Evolutionary conservation across 805 yeast genomes (phyloP).

Genomic region (Candida andamanensis): DNA sequence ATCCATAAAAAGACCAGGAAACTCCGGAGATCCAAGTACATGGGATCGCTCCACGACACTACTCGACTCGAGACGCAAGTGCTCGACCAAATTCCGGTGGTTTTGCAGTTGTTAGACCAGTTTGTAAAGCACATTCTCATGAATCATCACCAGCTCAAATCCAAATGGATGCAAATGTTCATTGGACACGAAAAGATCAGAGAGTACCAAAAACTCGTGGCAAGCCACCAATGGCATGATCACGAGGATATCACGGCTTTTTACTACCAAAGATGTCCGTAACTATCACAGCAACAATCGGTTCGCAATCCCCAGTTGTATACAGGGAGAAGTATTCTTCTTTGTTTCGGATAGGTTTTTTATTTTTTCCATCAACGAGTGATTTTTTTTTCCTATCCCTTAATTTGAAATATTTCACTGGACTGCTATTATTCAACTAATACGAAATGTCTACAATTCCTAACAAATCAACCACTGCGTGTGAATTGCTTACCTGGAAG

Average conservation of each 20-base stretch:
- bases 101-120: slow-evolving; percentile 1
- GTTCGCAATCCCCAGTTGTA: too few relatives aligned
- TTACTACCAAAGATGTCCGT: slow-evolving; percentile 4
- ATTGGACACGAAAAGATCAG: slow-evolving; percentile 14
- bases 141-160: neutral
- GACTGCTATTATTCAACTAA: slow-evolving; percentile 4
- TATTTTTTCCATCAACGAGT: too few relatives aligned
- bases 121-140: neutral
- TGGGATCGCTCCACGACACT: neutral
- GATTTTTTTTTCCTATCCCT: too few relatives aligned
- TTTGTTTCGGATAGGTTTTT: too few relatives aligned
- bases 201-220: slow-evolving; percentile 10
- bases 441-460: slow-evolving; percentile 10
- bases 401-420: too few relatives aligned
- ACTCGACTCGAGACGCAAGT: slow-evolving; percentile 7
- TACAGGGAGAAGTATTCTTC: too few relatives aligned
- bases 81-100: slow-evolving; percentile 9
- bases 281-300: too few relatives aligned
- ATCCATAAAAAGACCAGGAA: neutral
- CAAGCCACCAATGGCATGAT: too few relatives aligned
- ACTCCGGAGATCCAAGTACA: too few relatives aligned
- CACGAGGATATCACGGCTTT: slow-evolving; percentile 7
- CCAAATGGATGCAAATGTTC: slow-evolving; percentile 11
- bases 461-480: slow-evolving; percentile 10
- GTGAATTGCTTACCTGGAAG: slow-evolving; percentile 62